phyloP scores from a whole-genome alignment of 495 filamentous ascomycete species.

The Annulohypoxylon moriforme region DNA sequence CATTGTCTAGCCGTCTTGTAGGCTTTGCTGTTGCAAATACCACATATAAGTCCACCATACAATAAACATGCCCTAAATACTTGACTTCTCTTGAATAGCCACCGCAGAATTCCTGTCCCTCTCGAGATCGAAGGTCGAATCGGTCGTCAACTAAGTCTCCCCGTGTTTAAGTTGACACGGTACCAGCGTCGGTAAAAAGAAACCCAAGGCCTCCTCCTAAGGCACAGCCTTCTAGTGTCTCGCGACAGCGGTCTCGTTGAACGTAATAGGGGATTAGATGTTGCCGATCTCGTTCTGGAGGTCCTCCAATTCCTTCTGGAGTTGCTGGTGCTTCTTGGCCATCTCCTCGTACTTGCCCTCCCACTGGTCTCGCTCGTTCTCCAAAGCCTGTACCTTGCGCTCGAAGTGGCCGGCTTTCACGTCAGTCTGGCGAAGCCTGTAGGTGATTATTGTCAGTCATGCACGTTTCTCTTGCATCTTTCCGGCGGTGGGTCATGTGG shows the following conservation, averaged over 20 bases:
- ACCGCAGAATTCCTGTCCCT: slow-evolving; percentile 21
- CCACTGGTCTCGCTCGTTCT: slow-evolving; percentile 88
- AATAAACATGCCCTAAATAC: slow-evolving; percentile 41
- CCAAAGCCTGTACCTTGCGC: slow-evolving; percentile 97
- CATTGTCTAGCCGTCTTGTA: slow-evolving; percentile 42
- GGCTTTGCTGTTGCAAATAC: slow-evolving; percentile 40
- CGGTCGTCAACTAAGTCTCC: slow-evolving; percentile 29
- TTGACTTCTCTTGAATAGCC: slow-evolving; percentile 26
- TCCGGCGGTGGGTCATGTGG: background rate
- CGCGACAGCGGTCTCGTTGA: slow-evolving; percentile 36
- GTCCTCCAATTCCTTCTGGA: slow-evolving; percentile 92
- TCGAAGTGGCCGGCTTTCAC: slow-evolving; percentile 99
- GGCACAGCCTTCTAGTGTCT: slow-evolving; percentile 26
- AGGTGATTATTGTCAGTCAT: slow-evolving; percentile 41
- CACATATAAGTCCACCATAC: slow-evolving; percentile 34
- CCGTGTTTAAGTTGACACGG: slow-evolving; percentile 31
- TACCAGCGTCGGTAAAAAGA: slow-evolving; percentile 33
- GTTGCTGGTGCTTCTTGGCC: slow-evolving; percentile 81
- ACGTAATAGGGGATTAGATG: slow-evolving; percentile 68
- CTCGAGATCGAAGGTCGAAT: slow-evolving; percentile 13
- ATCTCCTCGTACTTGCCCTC: slow-evolving; percentile 98
- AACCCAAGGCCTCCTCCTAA: slow-evolving; percentile 29
- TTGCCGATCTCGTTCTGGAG: slow-evolving; percentile 89
- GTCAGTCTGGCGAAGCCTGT: slow-evolving; percentile 95
- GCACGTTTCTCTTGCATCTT: slow-evolving; percentile 18